Evolutionary conservation across 2,329 filamentous ascomycete genomes (phyloP), one percentile per base, ranked within the genome.

Genomic region (Colletotrichum limetticola): DNA sequence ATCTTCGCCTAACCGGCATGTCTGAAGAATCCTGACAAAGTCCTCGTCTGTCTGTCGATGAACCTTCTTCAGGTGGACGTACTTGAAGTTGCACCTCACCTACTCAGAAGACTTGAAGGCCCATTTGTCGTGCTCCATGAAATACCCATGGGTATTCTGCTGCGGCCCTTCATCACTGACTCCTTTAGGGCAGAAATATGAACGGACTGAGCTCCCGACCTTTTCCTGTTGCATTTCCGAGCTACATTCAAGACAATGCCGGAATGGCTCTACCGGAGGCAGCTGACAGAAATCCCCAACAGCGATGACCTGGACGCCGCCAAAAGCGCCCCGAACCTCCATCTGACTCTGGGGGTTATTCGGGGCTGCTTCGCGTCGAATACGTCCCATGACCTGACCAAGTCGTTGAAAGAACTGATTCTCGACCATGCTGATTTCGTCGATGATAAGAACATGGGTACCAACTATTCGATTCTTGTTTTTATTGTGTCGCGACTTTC

Each of bases 391-490:
- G 2, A 92, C 89, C 0, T 90, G 90, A 0, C 90, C 87, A 0
- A 92, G 78, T 9, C 68, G 68, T 75, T 91, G 89, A 74, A 86
- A 90, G 69, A 91, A 91, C 74, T 92, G 90, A 86, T 86, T 89
- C 62, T 91, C 88, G 0, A 92, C 84, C 91, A 93, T 93, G 74
- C 87, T 90, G 70, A 93, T 89, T 79, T 93, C 91, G 75, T 93
- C 91, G 19, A 93, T 89, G 28, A 93, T 85, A 1, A 93, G 82
- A 0, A 91, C 86, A 62, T 92, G 83, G 0, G 87, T 89, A 30
- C 8, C 7, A 8, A 30, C 26, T 26, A 26, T 0, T 81, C 81
- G 14, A 37, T 8, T 9, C 19, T 19, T 1, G 67, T 37, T 16
- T 35, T 6, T 5, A 1, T 26, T 26, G 4, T 26, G 26, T 26